These are phyloP conservation scores for Aspergillus novoparasiticus DNA, from an alignment of 2,329 filamentous ascomycete genomes.

Conservation along the genomic window DNA sequence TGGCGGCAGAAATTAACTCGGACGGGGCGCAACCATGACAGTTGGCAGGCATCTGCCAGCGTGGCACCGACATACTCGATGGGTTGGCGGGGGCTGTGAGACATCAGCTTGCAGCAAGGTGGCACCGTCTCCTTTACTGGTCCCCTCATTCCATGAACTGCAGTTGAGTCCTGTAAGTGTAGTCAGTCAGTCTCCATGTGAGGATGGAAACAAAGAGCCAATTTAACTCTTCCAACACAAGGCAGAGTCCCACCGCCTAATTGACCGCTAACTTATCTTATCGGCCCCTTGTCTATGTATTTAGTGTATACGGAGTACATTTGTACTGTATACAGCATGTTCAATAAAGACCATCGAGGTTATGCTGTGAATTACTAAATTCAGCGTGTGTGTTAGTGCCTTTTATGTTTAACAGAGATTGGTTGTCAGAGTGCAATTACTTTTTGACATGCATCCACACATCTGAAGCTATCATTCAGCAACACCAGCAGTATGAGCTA, in stretches of 20 bases:
- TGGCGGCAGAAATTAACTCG: constrained; percentile 23
- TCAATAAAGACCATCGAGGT: not conserved
- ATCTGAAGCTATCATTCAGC: not conserved
- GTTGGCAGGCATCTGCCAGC: constrained; percentile 31
- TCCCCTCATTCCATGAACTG: not conserved
- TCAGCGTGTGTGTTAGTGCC: not conserved
- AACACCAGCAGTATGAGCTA: not conserved
- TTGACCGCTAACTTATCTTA: not conserved
- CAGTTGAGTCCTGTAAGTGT: not conserved
- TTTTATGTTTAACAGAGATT: not conserved
- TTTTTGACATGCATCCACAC: not conserved
- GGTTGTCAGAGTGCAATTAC: not conserved
- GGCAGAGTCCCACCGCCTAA: not conserved
- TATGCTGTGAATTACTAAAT: not conserved
- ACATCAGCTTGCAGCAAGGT: not conserved
- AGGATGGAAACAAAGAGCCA: not conserved
- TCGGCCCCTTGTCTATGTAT: not conserved
- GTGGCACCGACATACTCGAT: constrained; percentile 25
- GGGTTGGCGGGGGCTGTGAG: constrained; percentile 11
- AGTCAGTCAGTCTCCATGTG: not conserved
- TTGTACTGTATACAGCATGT: not conserved
- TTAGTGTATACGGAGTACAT: no score
- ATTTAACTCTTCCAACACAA: not conserved
- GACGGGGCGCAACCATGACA: constrained; percentile 25
- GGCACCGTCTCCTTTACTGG: not conserved